Evolutionary conservation across 2,329 filamentous ascomycete genomes (phyloP).

Genomic region (Apiospora malaysiana): DNA sequence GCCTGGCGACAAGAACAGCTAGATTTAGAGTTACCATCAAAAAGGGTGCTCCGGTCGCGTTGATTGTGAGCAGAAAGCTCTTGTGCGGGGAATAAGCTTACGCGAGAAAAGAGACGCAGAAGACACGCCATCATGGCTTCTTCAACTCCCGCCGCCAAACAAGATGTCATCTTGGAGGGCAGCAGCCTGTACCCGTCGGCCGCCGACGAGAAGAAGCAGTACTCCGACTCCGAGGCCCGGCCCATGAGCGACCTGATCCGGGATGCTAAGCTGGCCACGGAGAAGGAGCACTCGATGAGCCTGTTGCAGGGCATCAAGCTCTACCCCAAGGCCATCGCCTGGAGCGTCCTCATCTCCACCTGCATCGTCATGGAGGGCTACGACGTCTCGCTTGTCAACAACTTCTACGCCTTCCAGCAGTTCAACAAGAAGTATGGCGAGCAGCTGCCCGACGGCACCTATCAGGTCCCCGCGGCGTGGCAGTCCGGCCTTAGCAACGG

Average conservation of each 20-base stretch:
- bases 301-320: slow-evolving; percentile 77
- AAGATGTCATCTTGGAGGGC: slow-evolving; percentile 12
- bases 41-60: not conserved
- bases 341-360: slow-evolving; percentile 86
- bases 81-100: not conserved
- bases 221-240: slow-evolving; percentile 28
- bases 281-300: slow-evolving; percentile 73
- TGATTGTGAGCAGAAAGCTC: not conserved
- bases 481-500: slow-evolving; percentile 66
- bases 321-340: slow-evolving; percentile 86
- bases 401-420: slow-evolving; percentile 71
- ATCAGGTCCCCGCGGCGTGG: slow-evolving; percentile 65
- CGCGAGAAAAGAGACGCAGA: not conserved
- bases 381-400: slow-evolving; percentile 81
- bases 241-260: slow-evolving; percentile 46
- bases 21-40: not conserved
- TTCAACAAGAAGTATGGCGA: slow-evolving; percentile 65
- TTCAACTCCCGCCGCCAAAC: not conserved
- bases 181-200: not conserved
- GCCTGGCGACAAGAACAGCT: not conserved
- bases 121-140: not conserved
- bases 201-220: not conserved
- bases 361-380: slow-evolving; percentile 93
- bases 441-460: slow-evolving; percentile 50
- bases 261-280: slow-evolving; percentile 56